Conservation (phyloP, 805 yeast species). For the Starmerella asiatica region DNA sequence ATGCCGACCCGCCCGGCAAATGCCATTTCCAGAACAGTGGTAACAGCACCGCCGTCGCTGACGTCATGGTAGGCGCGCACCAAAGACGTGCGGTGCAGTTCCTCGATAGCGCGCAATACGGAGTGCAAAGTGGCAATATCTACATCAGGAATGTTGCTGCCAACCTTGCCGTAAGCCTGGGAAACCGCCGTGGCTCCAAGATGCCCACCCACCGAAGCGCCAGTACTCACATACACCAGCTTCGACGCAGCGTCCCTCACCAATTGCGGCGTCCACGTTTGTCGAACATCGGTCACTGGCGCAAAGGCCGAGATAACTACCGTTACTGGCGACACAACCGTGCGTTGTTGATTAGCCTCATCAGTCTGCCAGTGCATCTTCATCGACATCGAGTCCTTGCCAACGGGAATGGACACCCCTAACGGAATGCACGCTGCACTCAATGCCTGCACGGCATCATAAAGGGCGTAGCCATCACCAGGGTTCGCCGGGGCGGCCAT, state of each 20-base stretch:
- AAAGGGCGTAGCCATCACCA: constrained; percentile 90
- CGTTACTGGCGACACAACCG: constrained; percentile 91
- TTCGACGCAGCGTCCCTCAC: constrained; percentile 46
- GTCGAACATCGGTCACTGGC: constrained; percentile 69
- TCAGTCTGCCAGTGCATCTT: constrained; percentile 81
- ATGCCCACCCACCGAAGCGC: constrained; percentile 25
- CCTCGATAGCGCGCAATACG: constrained; percentile 54
- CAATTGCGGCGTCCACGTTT: constrained; percentile 91
- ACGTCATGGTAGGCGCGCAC: constrained; percentile 89
- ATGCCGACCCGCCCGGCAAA: constrained; percentile 89
- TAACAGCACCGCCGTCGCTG: constrained; percentile 90
- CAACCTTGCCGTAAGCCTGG: constrained; percentile 83
- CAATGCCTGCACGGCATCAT: constrained; percentile 94
- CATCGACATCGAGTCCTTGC: constrained; percentile 99
- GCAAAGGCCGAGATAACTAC: constrained; percentile 84
- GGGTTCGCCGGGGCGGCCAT: constrained; percentile 93
- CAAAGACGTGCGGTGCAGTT: constrained; percentile 49
- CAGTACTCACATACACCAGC: constrained; percentile 59
- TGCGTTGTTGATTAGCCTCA: constrained; percentile 42
- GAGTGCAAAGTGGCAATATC: constrained; percentile 48
- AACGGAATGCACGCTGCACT: constrained; percentile 92
- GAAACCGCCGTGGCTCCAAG: constrained; percentile 93
- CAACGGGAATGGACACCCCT: constrained; percentile 90
- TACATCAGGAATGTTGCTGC: constrained; percentile 71
- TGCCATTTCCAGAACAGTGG: constrained; percentile 85